phyloP scores from a whole-genome alignment of 495 filamentous ascomycete species.

The Hypoxylon subgilvum region DNA sequence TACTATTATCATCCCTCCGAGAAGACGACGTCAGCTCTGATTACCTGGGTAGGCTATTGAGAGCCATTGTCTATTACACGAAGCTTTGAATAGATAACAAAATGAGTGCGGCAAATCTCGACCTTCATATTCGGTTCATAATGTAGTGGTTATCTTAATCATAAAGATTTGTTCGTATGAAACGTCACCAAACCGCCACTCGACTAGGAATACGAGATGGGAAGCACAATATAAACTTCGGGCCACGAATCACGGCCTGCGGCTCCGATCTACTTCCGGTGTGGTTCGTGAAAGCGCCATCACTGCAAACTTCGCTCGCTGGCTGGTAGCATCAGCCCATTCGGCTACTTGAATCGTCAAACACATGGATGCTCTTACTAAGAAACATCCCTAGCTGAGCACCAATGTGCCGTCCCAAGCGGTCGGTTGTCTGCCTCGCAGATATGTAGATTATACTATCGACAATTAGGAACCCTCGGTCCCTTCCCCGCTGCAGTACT shows the following conservation, averaged over 20 bases:
- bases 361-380: background rate
- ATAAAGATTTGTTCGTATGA: conserved; percentile 27
- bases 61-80: no score
- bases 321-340: conserved; percentile 10
- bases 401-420: conserved; percentile 11
- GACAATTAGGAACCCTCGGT: no score
- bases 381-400: conserved; percentile 3
- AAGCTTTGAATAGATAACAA: no score
- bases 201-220: conserved; percentile 29
- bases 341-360: conserved; percentile 1
- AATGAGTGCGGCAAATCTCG: background rate
- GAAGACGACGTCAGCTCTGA: conserved; percentile 14
- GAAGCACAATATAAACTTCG: conserved; percentile 28
- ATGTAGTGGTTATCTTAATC: no score
- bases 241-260: conserved; percentile 28
- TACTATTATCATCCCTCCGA: conserved; percentile 20
- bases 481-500: no score
- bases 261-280: conserved; percentile 11
- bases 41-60: conserved; percentile 11
- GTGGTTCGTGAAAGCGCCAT: conserved; percentile 19
- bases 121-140: background rate
- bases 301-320: conserved; percentile 2
- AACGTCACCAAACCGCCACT: conserved; percentile 23
- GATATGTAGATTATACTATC: no score
- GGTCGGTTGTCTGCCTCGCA: conserved; percentile 10